Evolutionary conservation across 164 flowering plant species (phyloP), one percentile per base, ranked within the genome.

Genomic region (Vitis rupestris): DNA sequence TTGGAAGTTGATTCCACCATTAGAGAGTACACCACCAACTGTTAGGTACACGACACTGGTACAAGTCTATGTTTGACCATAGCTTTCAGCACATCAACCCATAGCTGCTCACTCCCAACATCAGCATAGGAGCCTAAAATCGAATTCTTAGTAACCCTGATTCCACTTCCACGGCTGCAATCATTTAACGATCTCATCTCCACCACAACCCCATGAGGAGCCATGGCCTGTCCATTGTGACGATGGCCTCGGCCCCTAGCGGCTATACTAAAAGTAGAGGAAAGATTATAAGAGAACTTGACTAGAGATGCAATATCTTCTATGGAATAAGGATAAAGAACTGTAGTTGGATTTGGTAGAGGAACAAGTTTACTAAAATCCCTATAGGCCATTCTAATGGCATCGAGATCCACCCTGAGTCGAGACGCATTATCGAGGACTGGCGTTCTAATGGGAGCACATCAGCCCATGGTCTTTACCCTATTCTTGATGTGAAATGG

Each of bases 11-110:
- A 91, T 87, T 23, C 98, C 98, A 10, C 87, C 98, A 66, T 92
- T 92, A 4, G 98, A 92, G 7, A 94, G 86, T 14, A 97, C 92
- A 11, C 99, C 99, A 6, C 97, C 99, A 11, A 94, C 95, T 1
- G 88, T 87, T 1, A 94, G 80, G 70, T 90, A 83, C 80, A 94
- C 1, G 97, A 85, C 23, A 75, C 75, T 1, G 98, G 97, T 31
- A 96, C 81, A 51, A 95, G 81, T 13, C 97, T 97, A 59, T 83
- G 82, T 61, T 80, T 71, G 8, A 87, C 61, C 0, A 88, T 77
- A 4, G 81, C 82, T 2, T 72, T 37, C 70, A 92, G 72, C 31
- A 92, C 92, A 71, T 95, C 90, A 1, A 87, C 81, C 98, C 98
- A 95, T 0, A 93, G 79, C 69, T 84, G 80, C 64, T 80, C 96